These are phyloP conservation scores for Knoxia roxburghii DNA, from an alignment of 257 asterid species.

Conservation along the genomic window DNA sequence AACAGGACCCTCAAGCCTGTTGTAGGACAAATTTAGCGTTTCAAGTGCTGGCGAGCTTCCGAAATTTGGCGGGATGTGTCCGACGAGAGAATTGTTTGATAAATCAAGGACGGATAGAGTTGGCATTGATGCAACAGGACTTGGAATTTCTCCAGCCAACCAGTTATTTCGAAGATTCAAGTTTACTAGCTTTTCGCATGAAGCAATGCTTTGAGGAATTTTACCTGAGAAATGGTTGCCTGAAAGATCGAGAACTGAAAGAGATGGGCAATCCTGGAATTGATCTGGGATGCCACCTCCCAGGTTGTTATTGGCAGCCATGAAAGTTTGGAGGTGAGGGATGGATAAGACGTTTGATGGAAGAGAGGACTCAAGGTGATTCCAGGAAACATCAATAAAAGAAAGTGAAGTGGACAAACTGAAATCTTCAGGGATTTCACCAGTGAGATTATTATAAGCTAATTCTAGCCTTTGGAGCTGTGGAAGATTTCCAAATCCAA, in stretches of 20 bases:
- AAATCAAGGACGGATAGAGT: constrained; percentile 59
- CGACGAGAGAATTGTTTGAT: constrained; percentile 57
- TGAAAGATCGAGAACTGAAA: constrained; percentile 55
- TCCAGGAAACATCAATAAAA: constrained; percentile 53
- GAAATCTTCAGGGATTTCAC: constrained; percentile 64
- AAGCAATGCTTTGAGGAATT: constrained; percentile 63
- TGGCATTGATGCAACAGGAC: constrained; percentile 50
- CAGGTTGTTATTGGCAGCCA: constrained; percentile 50
- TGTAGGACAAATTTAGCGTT: constrained; percentile 55
- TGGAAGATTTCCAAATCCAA: constrained; percentile 63
- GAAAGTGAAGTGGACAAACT: constrained; percentile 51
- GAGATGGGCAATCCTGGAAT: constrained; percentile 60
- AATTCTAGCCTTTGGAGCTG: constrained; percentile 56
- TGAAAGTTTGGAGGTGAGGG: constrained; percentile 54
- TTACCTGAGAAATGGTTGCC: constrained; percentile 51
- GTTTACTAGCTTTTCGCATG: constrained; percentile 51
- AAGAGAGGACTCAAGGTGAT: constrained; percentile 44
- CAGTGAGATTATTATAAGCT: constrained; percentile 52
- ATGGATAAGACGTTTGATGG: constrained; percentile 49
- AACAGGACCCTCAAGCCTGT: constrained; percentile 64
- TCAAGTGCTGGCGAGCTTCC: constrained; percentile 75
- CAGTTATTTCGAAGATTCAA: constrained; percentile 49
- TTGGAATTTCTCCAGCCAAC: constrained; percentile 62
- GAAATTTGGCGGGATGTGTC: constrained; percentile 53
- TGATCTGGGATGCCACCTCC: constrained; percentile 56